Base-by-base conservation (phyloP, 2,329 filamentous ascomycete genomes). In the Xylariaceae sp. region DNA sequence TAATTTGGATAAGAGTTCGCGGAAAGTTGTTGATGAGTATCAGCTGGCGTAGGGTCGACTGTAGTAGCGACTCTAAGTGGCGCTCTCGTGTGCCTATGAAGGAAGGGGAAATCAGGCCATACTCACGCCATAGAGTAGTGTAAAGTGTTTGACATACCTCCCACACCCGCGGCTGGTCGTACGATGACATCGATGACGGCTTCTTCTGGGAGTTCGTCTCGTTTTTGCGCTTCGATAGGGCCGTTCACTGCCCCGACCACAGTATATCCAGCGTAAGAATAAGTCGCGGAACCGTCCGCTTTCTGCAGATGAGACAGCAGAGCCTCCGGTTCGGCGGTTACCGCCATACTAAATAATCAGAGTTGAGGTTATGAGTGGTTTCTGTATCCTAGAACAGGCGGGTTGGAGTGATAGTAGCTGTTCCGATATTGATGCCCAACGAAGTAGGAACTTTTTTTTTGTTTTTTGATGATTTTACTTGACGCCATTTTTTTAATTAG, bases 161-260 rank as follows among this genome's bases (percentile, higher is more conserved):
- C 91, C 39, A 94, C 86, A 13, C 92, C 92, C 59, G 88, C 86
- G 29, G 89, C 87, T 42, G 93, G 93, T 70, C 94, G 85, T 60
- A 99, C 84, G 69, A 93, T 86, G 53, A 99, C 90, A 73, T 97
- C 94, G 61, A 99, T 80, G 43, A 88, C 84, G 23, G 93, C 91
- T 76, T 97, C 92, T 72, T 96, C 92, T 6, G 94, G 89, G 62
- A 94, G 84, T 72, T 97, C 91, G 69, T 99, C 93, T 65, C 91
- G 85, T 66, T 92, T 84, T 64, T 86, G 85, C 13, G 93, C 91
- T 76, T 99, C 94, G 62, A 97, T 84, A 13, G 94, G 94, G 0
- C 93, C 94, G 73, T 96, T 97, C 62, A 96, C 91, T 11, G 91
- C 87, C 50, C 88, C 89, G 48, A 95, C 83, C 60, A 97, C 82